Conservation (phyloP, 2,329 filamentous ascomycete species). For the Mycogone perniciosa region DNA sequence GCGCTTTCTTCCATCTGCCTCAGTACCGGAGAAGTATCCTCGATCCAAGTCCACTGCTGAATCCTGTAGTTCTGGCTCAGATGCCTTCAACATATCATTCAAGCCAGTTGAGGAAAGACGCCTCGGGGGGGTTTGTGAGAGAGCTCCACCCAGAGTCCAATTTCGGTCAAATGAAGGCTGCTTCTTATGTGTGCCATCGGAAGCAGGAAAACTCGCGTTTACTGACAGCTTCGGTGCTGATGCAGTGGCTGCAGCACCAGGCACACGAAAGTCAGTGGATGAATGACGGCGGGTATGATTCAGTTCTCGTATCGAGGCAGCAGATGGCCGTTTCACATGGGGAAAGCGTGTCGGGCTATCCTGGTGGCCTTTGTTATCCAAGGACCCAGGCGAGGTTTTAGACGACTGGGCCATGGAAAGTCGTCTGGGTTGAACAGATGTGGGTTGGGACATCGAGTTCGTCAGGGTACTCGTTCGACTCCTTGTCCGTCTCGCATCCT, state of each 20-base stretch:
- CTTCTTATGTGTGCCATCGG: constrained; percentile 49
- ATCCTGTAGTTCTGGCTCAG: constrained; percentile 38
- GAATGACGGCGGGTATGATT: constrained; percentile 84
- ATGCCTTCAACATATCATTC: constrained; percentile 35
- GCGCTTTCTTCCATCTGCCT: constrained; percentile 67
- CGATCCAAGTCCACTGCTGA: constrained; percentile 64
- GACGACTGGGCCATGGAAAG: constrained; percentile 46
- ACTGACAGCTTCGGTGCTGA: constrained; percentile 35
- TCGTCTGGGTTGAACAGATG: constrained; percentile 42
- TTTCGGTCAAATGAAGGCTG: constrained; percentile 64
- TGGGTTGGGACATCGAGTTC: constrained; percentile 37
- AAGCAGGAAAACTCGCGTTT: constrained; percentile 37
- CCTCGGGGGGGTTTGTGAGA: constrained; percentile 33
- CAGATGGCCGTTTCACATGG: constrained; percentile 61
- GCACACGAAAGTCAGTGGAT: constrained; percentile 64
- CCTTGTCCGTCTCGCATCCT: constrained; percentile 43
- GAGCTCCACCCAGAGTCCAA: constrained; percentile 57
- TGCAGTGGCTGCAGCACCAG: constrained; percentile 17
- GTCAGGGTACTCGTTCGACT: constrained; percentile 55
- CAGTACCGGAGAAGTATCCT: constrained; percentile 89
- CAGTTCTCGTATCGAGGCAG: constrained; percentile 73
- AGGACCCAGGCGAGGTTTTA: constrained; percentile 38
- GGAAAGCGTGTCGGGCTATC: constrained; percentile 41
- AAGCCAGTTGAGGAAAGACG: constrained; percentile 49
- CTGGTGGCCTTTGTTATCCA: constrained; percentile 31